A percentile compares a stretch with the other conserved stretches of the same genome.
These are phyloP conservation scores for Blastobotrys parvus DNA, from an alignment of 805 yeast genomes.

Conservation along the genomic window DNA sequence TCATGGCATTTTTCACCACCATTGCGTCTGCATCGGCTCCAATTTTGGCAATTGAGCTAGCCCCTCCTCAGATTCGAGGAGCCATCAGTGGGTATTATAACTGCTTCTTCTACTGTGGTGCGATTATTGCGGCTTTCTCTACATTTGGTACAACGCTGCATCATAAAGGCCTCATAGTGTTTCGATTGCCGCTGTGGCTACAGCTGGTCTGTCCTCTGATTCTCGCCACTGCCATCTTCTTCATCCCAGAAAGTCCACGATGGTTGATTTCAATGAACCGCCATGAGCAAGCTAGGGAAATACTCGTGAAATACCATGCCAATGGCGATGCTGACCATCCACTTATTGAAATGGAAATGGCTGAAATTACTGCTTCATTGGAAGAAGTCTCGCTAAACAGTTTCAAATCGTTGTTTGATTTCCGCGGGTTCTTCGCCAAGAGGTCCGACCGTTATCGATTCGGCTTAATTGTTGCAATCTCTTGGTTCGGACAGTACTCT, in stretches of 20 bases:
- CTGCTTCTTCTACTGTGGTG: slow-evolving; percentile 10
- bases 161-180: slow-evolving; percentile 5
- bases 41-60: slow-evolving; percentile 8
- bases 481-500: slow-evolving; percentile 12
- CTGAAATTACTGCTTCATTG: slow-evolving; percentile 11
- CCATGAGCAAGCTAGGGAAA: slow-evolving; percentile 37
- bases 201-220: slow-evolving; percentile 11
- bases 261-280: slow-evolving; percentile 40
- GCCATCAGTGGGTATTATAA: slow-evolving; percentile 14
- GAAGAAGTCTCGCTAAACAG: slow-evolving; percentile 5
- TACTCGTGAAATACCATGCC: slow-evolving; percentile 28
- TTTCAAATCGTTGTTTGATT: slow-evolving; percentile 7
- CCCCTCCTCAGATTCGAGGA: slow-evolving; percentile 16
- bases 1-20: slow-evolving; percentile 10
- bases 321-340: slow-evolving; percentile 16
- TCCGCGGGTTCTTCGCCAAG: slow-evolving; percentile 4
- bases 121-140: slow-evolving; percentile 11
- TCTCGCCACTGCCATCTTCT: slow-evolving; percentile 26
- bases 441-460: slow-evolving; percentile 8
- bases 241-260: slow-evolving; percentile 34
- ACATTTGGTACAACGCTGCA: slow-evolving; percentile 3
- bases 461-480: slow-evolving; percentile 5
- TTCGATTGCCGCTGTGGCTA: slow-evolving; percentile 13
- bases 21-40: slow-evolving; percentile 12
- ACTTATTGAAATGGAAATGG: slow-evolving; percentile 12